These are phyloP conservation scores for Aspergillus proliferans DNA, from an alignment of 2,329 filamentous ascomycete genomes.

Conservation along the genomic window DNA sequence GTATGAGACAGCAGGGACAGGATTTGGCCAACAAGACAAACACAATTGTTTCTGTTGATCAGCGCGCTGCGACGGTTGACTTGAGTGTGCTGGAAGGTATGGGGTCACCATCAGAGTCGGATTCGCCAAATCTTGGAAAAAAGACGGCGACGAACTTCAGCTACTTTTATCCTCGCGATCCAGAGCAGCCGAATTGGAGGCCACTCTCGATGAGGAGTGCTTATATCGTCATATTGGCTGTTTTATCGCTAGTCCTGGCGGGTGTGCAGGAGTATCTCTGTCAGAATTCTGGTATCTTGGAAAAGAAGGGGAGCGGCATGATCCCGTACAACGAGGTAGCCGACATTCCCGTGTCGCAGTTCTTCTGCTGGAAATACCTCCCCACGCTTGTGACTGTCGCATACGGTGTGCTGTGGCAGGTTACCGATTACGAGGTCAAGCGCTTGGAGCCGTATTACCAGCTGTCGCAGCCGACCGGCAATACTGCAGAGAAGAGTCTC, in stretches of 20 bases:
- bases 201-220: constrained; percentile 26
- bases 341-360: constrained; percentile 21
- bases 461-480: constrained; percentile 27
- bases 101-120: constrained; percentile 6
- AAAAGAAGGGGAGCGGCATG: constrained; percentile 28
- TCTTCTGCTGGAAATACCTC: constrained; percentile 37
- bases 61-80: constrained; percentile 31
- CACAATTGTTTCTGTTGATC: constrained; percentile 38
- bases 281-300: constrained; percentile 28
- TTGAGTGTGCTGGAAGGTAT: constrained; percentile 36
- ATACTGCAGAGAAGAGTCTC: constrained; percentile 31
- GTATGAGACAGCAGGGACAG: constrained; percentile 32
- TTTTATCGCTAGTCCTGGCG: constrained; percentile 24
- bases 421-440: constrained; percentile 46
- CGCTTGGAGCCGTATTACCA: constrained; percentile 47
- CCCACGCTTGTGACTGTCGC: constrained; percentile 43
- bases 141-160: not conserved
- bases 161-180: constrained; percentile 25
- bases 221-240: constrained; percentile 26
- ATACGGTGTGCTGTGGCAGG: constrained; percentile 46
- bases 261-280: constrained; percentile 30
- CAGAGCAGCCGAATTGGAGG: constrained; percentile 31
- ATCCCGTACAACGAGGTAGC: constrained; percentile 22
- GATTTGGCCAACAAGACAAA: constrained; percentile 39
- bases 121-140: not conserved